Percentiles rank a stretch among this genome's conserved stretches.
These are phyloP conservation scores for Leishmania turanica DNA, from an alignment of 208 protist species.

Conservation along the genomic window DNA sequence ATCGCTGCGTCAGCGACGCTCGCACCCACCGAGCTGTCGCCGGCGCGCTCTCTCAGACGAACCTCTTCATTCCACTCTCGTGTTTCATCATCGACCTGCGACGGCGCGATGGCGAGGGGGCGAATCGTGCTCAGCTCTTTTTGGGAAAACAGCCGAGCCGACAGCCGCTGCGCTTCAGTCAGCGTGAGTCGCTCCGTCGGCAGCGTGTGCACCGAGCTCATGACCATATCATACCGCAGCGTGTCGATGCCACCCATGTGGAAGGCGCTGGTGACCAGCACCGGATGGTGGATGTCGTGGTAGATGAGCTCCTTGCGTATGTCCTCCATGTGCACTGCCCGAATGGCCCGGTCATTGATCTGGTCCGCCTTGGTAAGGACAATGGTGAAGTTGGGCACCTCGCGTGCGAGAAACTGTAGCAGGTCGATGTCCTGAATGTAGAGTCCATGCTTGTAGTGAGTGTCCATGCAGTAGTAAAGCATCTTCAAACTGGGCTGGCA, in stretches of 20 bases:
- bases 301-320: conserved; percentile 79
- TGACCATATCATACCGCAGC: conserved; percentile 91
- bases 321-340: conserved; percentile 53
- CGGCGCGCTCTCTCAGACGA: neutral
- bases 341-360: conserved; percentile 47
- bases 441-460: conserved; percentile 84
- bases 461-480: conserved; percentile 93
- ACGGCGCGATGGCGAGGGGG: conserved; percentile 63
- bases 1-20: neutral
- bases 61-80: conserved; percentile 40
- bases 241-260: conserved; percentile 88
- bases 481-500: conserved; percentile 88
- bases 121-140: conserved; percentile 78
- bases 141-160: conserved; percentile 75
- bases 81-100: conserved; percentile 62
- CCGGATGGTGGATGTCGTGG: conserved; percentile 84
- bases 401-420: conserved; percentile 76
- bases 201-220: conserved; percentile 82
- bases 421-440: conserved; percentile 90
- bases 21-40: neutral
- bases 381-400: conserved; percentile 92
- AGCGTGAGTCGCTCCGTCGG: conserved; percentile 82
- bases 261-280: conserved; percentile 86
- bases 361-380: conserved; percentile 88
- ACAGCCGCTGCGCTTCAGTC: conserved; percentile 76